These are phyloP conservation scores for Nepenthes alata DNA, from an alignment of 179 eudicot species.

Conservation along the genomic window DNA sequence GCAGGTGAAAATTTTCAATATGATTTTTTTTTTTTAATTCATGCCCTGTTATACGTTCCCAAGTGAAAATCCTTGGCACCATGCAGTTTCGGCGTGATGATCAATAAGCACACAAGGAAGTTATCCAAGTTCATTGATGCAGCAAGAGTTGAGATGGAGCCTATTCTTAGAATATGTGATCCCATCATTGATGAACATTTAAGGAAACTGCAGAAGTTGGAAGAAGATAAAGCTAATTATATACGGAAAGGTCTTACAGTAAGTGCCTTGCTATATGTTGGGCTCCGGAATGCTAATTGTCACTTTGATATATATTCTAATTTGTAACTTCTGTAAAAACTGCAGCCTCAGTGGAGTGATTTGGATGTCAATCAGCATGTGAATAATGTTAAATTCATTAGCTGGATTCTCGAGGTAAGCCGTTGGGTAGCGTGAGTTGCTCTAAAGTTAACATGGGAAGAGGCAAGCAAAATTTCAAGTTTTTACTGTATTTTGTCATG, in stretches of 20 bases:
- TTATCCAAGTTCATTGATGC: constrained; percentile 50
- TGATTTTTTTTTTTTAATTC: background rate
- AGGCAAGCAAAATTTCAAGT: background rate
- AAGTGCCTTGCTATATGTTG: constrained; percentile 1
- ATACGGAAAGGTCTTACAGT: constrained; percentile 3
- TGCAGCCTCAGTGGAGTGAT: background rate
- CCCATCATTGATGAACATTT: constrained; percentile 15
- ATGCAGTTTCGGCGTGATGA: constrained; percentile 48
- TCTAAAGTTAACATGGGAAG: background rate
- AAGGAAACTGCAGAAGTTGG: background rate
- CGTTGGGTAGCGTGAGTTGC: background rate
- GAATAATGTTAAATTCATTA: constrained; percentile 42
- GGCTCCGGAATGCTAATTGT: background rate
- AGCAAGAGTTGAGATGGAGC: constrained; percentile 40
- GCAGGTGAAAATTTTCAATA: constrained; percentile 20
- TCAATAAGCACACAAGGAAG: constrained; percentile 45
- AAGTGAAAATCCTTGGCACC: background rate
- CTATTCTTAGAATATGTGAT: constrained; percentile 32
- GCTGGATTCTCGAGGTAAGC: constrained; percentile 58
- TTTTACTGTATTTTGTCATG: too few relatives aligned
- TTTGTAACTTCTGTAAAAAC: background rate
- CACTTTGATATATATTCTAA: background rate
- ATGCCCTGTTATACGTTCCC: background rate
- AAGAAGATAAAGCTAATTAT: background rate
- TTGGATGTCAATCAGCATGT: constrained; percentile 39